These are phyloP conservation scores for Umbelopsis ramanniana DNA, from an alignment of 192 early-diverging fungal species.

Conservation along the genomic window DNA sequence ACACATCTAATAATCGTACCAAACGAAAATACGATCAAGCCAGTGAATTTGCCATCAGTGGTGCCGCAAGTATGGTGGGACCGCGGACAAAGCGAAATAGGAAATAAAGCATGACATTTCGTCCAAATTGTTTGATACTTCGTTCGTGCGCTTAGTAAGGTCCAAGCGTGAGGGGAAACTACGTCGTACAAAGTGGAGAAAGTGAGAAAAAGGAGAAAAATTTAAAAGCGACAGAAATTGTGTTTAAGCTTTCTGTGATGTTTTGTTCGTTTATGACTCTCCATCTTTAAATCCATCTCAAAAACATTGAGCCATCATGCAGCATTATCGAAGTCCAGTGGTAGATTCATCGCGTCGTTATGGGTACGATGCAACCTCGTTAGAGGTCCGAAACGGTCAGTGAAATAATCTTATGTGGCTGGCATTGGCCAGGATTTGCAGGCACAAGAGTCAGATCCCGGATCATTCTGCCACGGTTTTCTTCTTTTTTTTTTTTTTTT, in stretches of 20 bases:
- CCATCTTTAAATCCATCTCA: background rate
- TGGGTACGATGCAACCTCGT: background rate
- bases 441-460: background rate
- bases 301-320: background rate
- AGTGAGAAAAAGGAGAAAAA: background rate
- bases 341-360: background rate
- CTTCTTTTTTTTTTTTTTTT: slow-evolving; percentile 2
- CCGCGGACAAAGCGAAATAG: slow-evolving; percentile 42
- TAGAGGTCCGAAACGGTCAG: background rate
- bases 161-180: background rate
- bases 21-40: slow-evolving; percentile 41
- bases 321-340: background rate
- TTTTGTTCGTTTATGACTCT: no score
- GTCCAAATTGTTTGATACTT: background rate
- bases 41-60: slow-evolving; percentile 42
- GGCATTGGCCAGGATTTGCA: slow-evolving; percentile 16
- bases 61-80: slow-evolving; percentile 20
- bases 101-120: slow-evolving; percentile 10
- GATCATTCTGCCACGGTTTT: background rate
- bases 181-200: background rate
- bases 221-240: background rate
- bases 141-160: background rate
- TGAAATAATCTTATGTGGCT: background rate
- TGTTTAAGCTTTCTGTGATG: background rate
- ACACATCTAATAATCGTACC: slow-evolving; percentile 18